A percentile compares a stretch with the other conserved stretches of the same genome.
These are phyloP conservation scores for Aciculosporium take DNA, from an alignment of 2,329 filamentous ascomycete species.

Conservation along the genomic window DNA sequence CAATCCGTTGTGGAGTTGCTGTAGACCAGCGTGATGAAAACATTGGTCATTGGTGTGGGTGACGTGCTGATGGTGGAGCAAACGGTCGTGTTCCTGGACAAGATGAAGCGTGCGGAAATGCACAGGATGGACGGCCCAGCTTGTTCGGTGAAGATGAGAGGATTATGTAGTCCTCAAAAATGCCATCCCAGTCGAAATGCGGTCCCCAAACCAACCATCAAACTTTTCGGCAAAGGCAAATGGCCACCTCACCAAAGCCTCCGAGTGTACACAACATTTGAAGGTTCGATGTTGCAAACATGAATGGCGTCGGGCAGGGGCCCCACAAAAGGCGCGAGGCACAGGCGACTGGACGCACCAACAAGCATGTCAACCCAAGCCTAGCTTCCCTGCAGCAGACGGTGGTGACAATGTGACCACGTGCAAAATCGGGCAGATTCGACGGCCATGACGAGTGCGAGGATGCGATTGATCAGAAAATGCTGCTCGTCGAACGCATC, in stretches of 20 bases:
- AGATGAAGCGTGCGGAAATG: not conserved
- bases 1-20: no score
- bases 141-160: not conserved
- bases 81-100: not conserved
- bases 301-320: constrained; percentile 7
- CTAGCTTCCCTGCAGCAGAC: constrained; percentile 2
- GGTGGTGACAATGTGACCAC: constrained; percentile 3
- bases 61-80: not conserved
- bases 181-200: no score
- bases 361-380: constrained; percentile 1
- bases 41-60: not conserved
- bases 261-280: not conserved
- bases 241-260: not conserved
- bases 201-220: no score
- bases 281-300: constrained; percentile 6
- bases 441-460: not conserved
- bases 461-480: not conserved
- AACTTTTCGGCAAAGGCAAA: no score
- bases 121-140: not conserved
- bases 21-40: not conserved
- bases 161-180: not conserved
- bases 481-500: not conserved
- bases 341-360: constrained; percentile 3
- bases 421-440: not conserved
- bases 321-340: constrained; percentile 9